A percentile compares a stretch with the other conserved stretches of the same genome.
Evolutionary conservation across 345 rosid species (phyloP).

Genomic region (Eucalyptus marginata): DNA sequence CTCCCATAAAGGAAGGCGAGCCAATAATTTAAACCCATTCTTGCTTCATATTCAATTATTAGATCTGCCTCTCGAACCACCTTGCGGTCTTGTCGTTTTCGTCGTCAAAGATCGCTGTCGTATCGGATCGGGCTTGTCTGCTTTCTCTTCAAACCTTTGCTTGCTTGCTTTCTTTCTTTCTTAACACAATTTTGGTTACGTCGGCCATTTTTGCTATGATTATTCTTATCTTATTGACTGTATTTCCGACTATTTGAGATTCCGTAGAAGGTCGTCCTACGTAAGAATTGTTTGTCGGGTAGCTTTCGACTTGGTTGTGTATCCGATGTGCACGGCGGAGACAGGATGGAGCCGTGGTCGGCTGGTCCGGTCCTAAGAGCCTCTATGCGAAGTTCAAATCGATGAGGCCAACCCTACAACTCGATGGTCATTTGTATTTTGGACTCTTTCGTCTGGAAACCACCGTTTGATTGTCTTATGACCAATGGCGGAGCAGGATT

Average conservation of each 20-base stretch:
- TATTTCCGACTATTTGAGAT: not conserved
- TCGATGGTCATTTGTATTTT: not conserved
- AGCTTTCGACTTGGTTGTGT: not conserved
- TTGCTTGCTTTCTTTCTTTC: not conserved
- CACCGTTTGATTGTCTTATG: not conserved
- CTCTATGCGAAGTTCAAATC: not conserved
- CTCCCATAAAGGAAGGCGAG: not conserved
- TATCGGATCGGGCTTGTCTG: not conserved
- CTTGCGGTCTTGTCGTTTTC: not conserved
- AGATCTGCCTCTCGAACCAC: not conserved
- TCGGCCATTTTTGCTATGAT: not conserved
- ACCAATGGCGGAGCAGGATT: not conserved
- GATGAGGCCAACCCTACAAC: not conserved
- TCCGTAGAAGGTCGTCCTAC: not conserved
- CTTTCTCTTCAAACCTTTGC: not conserved
- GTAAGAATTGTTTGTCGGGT: not conserved
- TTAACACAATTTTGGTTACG: not conserved
- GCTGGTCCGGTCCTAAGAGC: not conserved
- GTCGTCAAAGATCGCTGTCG: not conserved
- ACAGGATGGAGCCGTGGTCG: not conserved
- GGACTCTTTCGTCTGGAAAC: not conserved
- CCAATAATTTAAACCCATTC: not conserved
- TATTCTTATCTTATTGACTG: not conserved
- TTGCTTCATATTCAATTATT: not conserved
- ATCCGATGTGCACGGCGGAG: not conserved